Evolutionary conservation across 441 rosid species (phyloP), one percentile per base, ranked within the genome.

Genomic region (Populus trichocarpa): DNA sequence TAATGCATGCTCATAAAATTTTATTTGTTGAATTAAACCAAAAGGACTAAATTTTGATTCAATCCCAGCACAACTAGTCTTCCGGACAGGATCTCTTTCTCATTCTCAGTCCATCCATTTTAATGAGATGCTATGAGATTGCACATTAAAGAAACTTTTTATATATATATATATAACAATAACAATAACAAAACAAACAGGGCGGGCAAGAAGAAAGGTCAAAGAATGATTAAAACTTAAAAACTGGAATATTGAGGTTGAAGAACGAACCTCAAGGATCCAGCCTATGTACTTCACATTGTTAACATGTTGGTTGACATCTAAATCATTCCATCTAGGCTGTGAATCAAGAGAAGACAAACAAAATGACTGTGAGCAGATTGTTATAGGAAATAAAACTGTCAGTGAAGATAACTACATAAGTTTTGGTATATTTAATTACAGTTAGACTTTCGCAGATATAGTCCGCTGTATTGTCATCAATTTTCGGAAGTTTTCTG

Each of bases 301-400:
- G 86, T 97, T 97, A 72, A 95, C 99, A 82, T 97, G 99, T 83
- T 97, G 99, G 87, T 97, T 97, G 81, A 93, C 91, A 89, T 97
- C 99, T 70, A 97, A 77, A 83, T 97, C 99, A 78, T 90, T 90
- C 99, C 99, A 97, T 69, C 93, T 81, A 75, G 99, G 99, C 99
- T 97, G 96, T 83, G 85, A 76, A 78, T 76, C 66, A 72, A 40
- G 66, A 53, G 69, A 65, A 70, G 18, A 67, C 8, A 30, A 35
- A 23, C 40, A 22, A 46, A 40, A 78, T 78, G 57, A 78, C 68
- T 42, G 23, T 35, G 10, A 35, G 50, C 6, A 74, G 18, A 72
- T 26, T 35, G 36, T 25, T 57, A 69, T 71, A 72, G 67, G 16
- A 40, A 1, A 75, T 40, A 40, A 72, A 67, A 71, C 11, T 53